Conservation (phyloP, 2,329 filamentous ascomycete species). For the Colletotrichum higginsianum region DNA sequence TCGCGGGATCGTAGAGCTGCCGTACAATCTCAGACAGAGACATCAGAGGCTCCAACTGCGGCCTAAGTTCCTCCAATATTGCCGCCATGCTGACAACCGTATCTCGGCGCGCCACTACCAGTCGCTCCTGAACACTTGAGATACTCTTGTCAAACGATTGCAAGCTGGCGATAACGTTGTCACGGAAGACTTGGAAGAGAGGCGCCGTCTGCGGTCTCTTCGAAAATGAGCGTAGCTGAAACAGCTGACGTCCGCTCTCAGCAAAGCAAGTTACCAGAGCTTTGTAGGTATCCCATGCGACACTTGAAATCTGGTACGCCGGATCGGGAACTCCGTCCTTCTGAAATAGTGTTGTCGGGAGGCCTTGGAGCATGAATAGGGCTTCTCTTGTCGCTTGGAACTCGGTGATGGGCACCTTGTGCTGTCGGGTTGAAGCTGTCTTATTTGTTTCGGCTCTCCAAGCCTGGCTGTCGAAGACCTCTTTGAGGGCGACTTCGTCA, state of each 20-base stretch:
- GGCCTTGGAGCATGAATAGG: conserved; percentile 87
- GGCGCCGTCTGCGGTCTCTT: conserved; percentile 63
- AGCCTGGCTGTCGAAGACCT: conserved; percentile 59
- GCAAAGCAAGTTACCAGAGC: conserved; percentile 64
- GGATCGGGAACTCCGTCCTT: conserved; percentile 55
- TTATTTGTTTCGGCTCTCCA: conserved; percentile 55
- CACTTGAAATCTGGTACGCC: conserved; percentile 62
- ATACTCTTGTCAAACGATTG: conserved; percentile 71
- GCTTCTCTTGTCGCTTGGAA: conserved; percentile 55
- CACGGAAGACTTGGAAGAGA: conserved; percentile 80
- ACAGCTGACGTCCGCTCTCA: conserved; percentile 62
- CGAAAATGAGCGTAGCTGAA: conserved; percentile 62
- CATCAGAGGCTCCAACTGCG: conserved; percentile 68
- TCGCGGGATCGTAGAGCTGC: conserved; percentile 65
- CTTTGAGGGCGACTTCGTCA: conserved; percentile 49
- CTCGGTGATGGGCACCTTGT: conserved; percentile 40
- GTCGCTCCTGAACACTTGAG: conserved; percentile 71
- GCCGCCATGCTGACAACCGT: conserved; percentile 77
- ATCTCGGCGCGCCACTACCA: conserved; percentile 68
- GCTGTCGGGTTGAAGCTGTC: conserved; percentile 15
- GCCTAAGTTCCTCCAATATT: conserved; percentile 70
- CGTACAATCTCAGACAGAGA: conserved; percentile 74
- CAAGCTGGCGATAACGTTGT: conserved; percentile 72
- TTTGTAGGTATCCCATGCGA: conserved; percentile 66
- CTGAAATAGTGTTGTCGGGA: conserved; percentile 81